phyloP scores from a whole-genome alignment of 139 green algal species.

The Auxenochlorella pyrenoidosa region DNA sequence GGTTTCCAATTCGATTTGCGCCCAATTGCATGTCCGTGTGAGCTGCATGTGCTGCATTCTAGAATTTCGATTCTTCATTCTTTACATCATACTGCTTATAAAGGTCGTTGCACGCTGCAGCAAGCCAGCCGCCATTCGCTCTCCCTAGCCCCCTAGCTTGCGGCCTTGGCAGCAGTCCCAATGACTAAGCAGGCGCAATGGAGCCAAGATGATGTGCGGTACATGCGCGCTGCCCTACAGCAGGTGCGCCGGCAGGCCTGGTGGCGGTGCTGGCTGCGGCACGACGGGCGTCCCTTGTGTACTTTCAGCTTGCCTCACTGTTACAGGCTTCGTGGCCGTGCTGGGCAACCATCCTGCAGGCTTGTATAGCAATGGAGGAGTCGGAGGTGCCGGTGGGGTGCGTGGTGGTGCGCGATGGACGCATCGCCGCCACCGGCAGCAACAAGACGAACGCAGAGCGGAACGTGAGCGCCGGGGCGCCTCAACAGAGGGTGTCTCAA shows the following conservation, averaged over 20 bases:
- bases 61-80: no score
- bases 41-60: no score
- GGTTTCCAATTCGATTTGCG: no score
- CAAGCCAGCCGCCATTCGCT: no score
- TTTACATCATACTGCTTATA: no score
- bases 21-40: no score
- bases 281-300: no score
- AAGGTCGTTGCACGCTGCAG: no score
- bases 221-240: slow-evolving; percentile 38
- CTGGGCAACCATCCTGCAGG: slow-evolving; percentile 50
- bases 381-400: slow-evolving; percentile 86
- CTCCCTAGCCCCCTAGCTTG: not conserved
- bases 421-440: slow-evolving; percentile 65
- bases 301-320: no score
- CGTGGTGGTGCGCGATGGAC: slow-evolving; percentile 74
- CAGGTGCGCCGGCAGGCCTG: slow-evolving; percentile 18
- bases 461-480: slow-evolving; percentile 69
- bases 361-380: slow-evolving; percentile 54
- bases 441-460: slow-evolving; percentile 87
- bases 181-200: not conserved
- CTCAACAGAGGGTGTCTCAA: no score
- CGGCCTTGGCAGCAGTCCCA: no score
- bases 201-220: slow-evolving; percentile 1
- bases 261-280: not conserved
- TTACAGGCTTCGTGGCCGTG: not conserved